Conservation (phyloP, 2,329 filamentous ascomycete genomes). For the Colletotrichum sp. region DNA sequence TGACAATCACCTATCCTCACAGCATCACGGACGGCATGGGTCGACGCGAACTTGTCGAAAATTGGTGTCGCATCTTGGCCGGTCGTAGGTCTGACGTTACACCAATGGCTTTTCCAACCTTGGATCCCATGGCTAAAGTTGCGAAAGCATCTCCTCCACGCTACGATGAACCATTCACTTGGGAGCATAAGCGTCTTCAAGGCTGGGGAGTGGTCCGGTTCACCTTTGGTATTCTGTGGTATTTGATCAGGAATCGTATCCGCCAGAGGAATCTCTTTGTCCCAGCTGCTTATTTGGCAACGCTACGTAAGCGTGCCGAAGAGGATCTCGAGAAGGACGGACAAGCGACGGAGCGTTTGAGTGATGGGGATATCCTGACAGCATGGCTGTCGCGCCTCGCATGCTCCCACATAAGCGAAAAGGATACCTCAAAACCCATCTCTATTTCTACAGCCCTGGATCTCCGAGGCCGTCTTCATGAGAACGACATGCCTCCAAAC, state of each 20-base stretch:
- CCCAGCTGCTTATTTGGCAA: constrained; percentile 14
- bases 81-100: constrained; percentile 45
- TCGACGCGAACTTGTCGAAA: constrained; percentile 20
- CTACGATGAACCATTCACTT: constrained; percentile 37
- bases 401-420: not conserved
- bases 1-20: constrained; percentile 52
- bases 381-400: constrained; percentile 8
- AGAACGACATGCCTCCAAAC: not conserved
- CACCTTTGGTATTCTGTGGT: constrained; percentile 1
- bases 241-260: constrained; percentile 13
- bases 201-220: constrained; percentile 1
- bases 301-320: not conserved
- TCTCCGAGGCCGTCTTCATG: constrained; percentile 2
- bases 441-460: constrained; percentile 12
- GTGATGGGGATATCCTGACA: constrained; percentile 13
- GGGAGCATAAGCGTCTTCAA: not conserved
- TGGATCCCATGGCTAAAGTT: constrained; percentile 22
- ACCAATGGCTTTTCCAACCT: constrained; percentile 33
- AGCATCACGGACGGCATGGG: constrained; percentile 36
- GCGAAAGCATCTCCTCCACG: constrained; percentile 19
- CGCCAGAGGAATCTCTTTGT: constrained; percentile 22
- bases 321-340: not conserved
- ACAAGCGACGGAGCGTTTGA: not conserved
- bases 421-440: not conserved
- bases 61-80: constrained; percentile 50